A percentile compares a stretch with the other conserved stretches of the same genome.
These are phyloP conservation scores for Millerozyma miso DNA, from an alignment of 805 yeast species.

Conservation along the genomic window DNA sequence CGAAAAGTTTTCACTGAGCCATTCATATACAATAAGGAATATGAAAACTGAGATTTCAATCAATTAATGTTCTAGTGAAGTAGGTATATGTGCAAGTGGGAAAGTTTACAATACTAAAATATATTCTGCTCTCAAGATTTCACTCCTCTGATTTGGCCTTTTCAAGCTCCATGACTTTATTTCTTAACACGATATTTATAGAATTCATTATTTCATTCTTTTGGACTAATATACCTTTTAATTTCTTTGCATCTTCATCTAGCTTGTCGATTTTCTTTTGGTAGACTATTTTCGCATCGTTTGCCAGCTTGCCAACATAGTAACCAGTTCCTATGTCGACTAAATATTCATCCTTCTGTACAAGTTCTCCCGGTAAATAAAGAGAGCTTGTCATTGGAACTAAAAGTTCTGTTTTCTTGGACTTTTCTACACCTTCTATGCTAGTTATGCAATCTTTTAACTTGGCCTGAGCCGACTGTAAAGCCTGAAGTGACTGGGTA, in stretches of 20 bases:
- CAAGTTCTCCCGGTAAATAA: constrained; percentile 81
- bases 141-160: constrained; percentile 16
- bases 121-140: too few relatives aligned
- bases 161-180: constrained; percentile 47
- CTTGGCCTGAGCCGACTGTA: constrained; percentile 75
- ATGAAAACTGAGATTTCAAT: constrained; percentile 8
- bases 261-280: constrained; percentile 69
- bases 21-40: constrained; percentile 43
- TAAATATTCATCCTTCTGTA: constrained; percentile 62
- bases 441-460: constrained; percentile 76
- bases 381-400: constrained; percentile 88
- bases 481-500: constrained; percentile 76
- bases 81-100: background rate
- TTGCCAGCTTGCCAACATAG: constrained; percentile 72
- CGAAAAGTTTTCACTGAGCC: constrained; percentile 44
- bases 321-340: constrained; percentile 98
- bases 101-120: too few relatives aligned
- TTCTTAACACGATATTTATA: constrained; percentile 55
- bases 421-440: constrained; percentile 50
- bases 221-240: constrained; percentile 70
- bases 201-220: constrained; percentile 62
- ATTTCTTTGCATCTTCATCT: constrained; percentile 65
- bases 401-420: constrained; percentile 47
- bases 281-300: constrained; percentile 69
- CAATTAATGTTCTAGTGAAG: background rate